Conservation (phyloP, 257 asterid genomes). For the Solanum chaucha region DNA sequence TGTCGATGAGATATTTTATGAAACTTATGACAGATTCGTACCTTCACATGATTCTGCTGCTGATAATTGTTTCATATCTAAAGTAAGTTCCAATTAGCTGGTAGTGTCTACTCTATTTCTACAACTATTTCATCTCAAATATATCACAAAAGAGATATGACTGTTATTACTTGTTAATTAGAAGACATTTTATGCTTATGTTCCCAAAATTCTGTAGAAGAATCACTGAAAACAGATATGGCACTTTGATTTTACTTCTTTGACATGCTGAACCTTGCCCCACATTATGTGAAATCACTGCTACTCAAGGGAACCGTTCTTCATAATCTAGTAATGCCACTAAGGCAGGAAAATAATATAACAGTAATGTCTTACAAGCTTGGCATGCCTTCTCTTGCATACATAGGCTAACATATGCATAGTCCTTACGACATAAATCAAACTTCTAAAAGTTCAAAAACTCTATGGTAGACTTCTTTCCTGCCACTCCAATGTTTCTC, state of each 20-base stretch:
- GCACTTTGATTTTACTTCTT: background rate
- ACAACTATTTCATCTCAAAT: background rate
- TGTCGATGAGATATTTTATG: constrained; percentile 84
- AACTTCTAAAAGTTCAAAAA: background rate
- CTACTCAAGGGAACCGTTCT: background rate
- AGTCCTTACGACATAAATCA: background rate
- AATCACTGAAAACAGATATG: background rate
- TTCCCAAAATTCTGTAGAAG: background rate
- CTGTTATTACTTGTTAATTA: background rate
- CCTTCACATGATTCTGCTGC: constrained; percentile 43
- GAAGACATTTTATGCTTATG: background rate
- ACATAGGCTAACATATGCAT: background rate
- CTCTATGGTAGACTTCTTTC: background rate
- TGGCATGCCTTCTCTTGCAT: background rate
- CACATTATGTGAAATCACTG: background rate
- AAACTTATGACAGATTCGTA: constrained; percentile 66
- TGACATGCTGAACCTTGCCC: background rate
- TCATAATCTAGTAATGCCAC: background rate
- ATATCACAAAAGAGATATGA: background rate
- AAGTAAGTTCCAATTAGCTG: constrained; percentile 23
- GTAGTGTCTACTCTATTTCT: background rate
- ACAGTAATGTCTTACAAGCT: background rate
- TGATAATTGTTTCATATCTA: constrained; percentile 69
- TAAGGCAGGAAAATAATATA: background rate
- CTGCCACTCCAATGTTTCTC: background rate